These are phyloP conservation scores for Brachypodium distachyon DNA, from an alignment of 202 grass and related monocot genomes.

Conservation along the genomic window DNA sequence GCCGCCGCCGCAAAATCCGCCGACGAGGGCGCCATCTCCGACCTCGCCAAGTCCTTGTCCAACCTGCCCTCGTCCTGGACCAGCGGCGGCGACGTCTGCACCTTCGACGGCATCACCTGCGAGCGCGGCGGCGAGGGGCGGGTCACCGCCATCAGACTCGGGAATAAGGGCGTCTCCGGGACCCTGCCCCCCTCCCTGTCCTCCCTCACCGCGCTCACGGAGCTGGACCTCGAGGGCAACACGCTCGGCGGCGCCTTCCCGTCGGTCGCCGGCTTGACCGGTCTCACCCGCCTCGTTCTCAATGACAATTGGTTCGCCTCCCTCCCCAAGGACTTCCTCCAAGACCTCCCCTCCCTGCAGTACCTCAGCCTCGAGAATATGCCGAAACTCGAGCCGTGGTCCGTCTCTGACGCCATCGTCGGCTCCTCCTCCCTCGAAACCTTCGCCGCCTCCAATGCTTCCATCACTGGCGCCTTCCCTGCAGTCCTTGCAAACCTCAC, in stretches of 20 bases:
- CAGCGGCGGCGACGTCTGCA: constrained; percentile 17
- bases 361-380: constrained; percentile 53
- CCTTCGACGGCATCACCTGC: constrained; percentile 40
- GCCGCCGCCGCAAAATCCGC: constrained; percentile 5
- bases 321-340: constrained; percentile 53
- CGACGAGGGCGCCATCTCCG: constrained; percentile 49
- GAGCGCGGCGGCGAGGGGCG: constrained; percentile 26
- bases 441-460: constrained; percentile 62
- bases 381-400: constrained; percentile 48
- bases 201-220: constrained; percentile 41
- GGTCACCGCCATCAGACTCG: constrained; percentile 58
- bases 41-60: constrained; percentile 40
- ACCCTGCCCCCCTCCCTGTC: constrained; percentile 44
- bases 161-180: constrained; percentile 28
- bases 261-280: constrained; percentile 38
- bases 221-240: constrained; percentile 75
- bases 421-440: constrained; percentile 20
- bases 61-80: constrained; percentile 36
- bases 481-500: constrained; percentile 37
- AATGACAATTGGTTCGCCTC: constrained; percentile 64
- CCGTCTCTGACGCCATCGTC: constrained; percentile 29
- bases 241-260: constrained; percentile 46
- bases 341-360: constrained; percentile 41
- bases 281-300: constrained; percentile 45
- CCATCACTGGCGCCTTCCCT: constrained; percentile 43